phyloP scores from a whole-genome alignment of 768 basidiomycete species.

The Suillus paluster region DNA sequence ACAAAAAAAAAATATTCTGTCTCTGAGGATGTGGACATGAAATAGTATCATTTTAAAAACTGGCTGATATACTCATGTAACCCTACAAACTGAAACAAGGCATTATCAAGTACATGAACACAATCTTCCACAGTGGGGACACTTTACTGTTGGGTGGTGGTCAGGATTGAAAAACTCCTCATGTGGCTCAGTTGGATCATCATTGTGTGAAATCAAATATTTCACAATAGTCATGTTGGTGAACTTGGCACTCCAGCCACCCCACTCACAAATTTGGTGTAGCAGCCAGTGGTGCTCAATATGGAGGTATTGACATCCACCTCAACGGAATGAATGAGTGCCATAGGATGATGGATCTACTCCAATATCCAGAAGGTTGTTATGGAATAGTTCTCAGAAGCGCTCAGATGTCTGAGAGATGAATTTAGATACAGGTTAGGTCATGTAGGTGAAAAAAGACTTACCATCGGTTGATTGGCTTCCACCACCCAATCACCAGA shows the following conservation, averaged over 20 bases:
- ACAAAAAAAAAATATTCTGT: no score
- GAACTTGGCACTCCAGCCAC: conserved; percentile 46
- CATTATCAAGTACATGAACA: conserved; percentile 28
- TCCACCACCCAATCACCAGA: conserved; percentile 31
- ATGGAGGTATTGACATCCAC: conserved; percentile 38
- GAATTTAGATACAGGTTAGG: no score
- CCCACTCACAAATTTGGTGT: conserved; percentile 49
- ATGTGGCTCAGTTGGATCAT: conserved; percentile 35
- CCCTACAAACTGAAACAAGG: no score
- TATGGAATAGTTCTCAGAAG: conserved; percentile 43
- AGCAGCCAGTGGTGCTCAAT: conserved; percentile 13
- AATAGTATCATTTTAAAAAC: no score
- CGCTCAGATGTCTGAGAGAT: conserved; percentile 37
- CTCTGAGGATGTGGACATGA: no score
- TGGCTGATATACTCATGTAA: no score
- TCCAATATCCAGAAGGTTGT: conserved; percentile 44
- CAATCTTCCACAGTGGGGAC: conserved; percentile 34
- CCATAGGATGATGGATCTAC: conserved; percentile 32
- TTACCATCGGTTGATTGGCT: conserved; percentile 29
- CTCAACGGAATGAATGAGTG: conserved; percentile 26
- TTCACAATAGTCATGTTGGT: conserved; percentile 45
- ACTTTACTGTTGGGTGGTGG: conserved; percentile 24
- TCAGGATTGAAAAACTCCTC: conserved; percentile 44
- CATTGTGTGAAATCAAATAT: conserved; percentile 46
- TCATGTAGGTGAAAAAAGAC: not conserved